Conservation (phyloP, 2,329 filamentous ascomycete species). For the Scedosporium aurantiacum region DNA sequence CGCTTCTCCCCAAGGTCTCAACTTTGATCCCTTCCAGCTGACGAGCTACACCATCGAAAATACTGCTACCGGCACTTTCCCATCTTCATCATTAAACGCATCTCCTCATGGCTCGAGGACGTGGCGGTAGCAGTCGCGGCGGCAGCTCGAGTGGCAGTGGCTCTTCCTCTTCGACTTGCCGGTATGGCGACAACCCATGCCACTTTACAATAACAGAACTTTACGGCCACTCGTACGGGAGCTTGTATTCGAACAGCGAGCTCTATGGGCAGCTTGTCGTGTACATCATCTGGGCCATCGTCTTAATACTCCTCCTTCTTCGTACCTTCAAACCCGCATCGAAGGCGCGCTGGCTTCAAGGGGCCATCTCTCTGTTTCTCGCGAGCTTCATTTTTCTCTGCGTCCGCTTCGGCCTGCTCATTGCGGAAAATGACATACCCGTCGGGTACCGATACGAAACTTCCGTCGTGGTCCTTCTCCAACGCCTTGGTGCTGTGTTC, state of each 20-base stretch:
- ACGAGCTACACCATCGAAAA: too few species aligned
- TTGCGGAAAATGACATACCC: not conserved
- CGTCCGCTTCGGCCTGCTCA: not conserved
- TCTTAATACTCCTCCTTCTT: not conserved
- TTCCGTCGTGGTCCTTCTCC: not conserved
- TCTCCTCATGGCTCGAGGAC: not conserved
- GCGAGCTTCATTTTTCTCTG: not conserved
- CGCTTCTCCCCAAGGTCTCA: too few species aligned
- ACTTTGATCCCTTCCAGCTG: too few species aligned
- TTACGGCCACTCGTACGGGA: not conserved
- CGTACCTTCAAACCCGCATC: not conserved
- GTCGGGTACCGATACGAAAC: not conserved
- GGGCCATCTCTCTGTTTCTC: not conserved
- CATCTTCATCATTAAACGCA: too few species aligned
- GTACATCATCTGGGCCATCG: not conserved
- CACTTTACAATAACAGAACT: not conserved
- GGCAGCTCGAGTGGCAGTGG: not conserved
- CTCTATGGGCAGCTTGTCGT: conserved; percentile 1
- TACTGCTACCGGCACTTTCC: too few species aligned
- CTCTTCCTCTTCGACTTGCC: not conserved
- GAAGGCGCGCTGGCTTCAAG: not conserved
- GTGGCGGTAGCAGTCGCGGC: not conserved
- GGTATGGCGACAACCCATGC: not conserved
- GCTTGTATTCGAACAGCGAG: not conserved
- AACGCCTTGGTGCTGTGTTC: not conserved